phyloP scores from a whole-genome alignment of 2,329 filamentous ascomycete species.

The Biscogniauxia marginata region DNA sequence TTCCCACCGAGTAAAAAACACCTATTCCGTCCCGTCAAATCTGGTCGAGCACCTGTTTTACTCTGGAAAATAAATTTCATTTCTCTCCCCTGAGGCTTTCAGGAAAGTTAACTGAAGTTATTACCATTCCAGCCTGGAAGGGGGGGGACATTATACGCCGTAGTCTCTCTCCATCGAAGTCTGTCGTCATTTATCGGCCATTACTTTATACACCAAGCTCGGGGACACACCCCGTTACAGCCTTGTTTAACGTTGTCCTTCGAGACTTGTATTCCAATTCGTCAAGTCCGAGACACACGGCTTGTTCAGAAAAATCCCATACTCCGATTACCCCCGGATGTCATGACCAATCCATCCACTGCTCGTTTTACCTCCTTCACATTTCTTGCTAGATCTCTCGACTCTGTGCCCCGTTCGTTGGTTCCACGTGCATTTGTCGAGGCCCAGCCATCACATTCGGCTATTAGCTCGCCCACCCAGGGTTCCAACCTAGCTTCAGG shows the following conservation, averaged over 20 bases:
- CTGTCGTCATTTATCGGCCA: background rate
- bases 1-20: background rate
- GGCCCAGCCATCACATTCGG: constrained; percentile 46
- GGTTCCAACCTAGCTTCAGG: constrained; percentile 29
- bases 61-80: background rate
- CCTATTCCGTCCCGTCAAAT: background rate
- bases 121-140: background rate
- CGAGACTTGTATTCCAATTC: background rate
- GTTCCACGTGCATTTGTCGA: constrained; percentile 34
- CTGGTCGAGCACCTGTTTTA: background rate
- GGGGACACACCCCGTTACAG: background rate
- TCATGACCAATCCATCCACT: constrained; percentile 42
- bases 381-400: constrained; percentile 42
- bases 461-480: constrained; percentile 41
- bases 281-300: background rate
- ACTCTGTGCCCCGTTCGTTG: constrained; percentile 46
- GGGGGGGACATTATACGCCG: background rate
- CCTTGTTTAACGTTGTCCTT: background rate
- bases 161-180: background rate
- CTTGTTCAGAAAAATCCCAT: constrained; percentile 44
- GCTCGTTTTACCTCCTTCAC: constrained; percentile 44
- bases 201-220: background rate
- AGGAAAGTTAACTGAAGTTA: background rate
- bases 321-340: constrained; percentile 38
- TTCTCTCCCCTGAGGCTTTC: background rate